Conservation (phyloP, 495 filamentous ascomycete genomes). For the Penicillium riverlandense region DNA sequence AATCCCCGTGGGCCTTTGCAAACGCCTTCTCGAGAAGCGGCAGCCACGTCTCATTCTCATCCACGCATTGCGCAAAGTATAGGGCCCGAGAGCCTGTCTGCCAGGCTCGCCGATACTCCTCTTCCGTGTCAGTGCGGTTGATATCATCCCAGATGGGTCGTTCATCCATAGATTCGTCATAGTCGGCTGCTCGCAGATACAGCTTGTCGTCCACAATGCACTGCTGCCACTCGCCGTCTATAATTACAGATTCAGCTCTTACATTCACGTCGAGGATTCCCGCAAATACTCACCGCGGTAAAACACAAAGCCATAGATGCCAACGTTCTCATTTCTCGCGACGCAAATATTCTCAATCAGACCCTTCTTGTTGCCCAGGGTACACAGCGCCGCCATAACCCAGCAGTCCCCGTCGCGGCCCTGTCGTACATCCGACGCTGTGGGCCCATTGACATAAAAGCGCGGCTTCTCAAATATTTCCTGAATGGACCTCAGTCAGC, state of each 20-base stretch:
- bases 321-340: constrained; percentile 68
- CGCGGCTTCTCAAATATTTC: constrained; percentile 85
- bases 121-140: constrained; percentile 64
- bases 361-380: constrained; percentile 70
- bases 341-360: constrained; percentile 81
- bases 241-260: neutral
- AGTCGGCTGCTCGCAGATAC: constrained; percentile 76
- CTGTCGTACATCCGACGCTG: constrained; percentile 75
- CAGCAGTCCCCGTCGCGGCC: constrained; percentile 83
- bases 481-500: constrained; percentile 13
- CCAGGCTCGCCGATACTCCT: constrained; percentile 67
- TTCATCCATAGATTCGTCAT: constrained; percentile 63
- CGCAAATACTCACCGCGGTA: constrained; percentile 51
- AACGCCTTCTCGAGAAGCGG: constrained; percentile 93
- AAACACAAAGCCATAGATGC: constrained; percentile 94
- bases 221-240: constrained; percentile 87
- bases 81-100: constrained; percentile 73
- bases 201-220: constrained; percentile 84
- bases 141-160: constrained; percentile 64
- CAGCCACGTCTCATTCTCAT: constrained; percentile 89
- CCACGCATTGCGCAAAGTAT: constrained; percentile 80
- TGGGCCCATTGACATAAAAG: constrained; percentile 79
- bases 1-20: constrained; percentile 91
- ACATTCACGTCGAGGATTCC: neutral
- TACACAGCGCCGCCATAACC: constrained; percentile 82